Conservation (phyloP, 1,284 basidiomycete genomes). For the Pascua guehoae region DNA sequence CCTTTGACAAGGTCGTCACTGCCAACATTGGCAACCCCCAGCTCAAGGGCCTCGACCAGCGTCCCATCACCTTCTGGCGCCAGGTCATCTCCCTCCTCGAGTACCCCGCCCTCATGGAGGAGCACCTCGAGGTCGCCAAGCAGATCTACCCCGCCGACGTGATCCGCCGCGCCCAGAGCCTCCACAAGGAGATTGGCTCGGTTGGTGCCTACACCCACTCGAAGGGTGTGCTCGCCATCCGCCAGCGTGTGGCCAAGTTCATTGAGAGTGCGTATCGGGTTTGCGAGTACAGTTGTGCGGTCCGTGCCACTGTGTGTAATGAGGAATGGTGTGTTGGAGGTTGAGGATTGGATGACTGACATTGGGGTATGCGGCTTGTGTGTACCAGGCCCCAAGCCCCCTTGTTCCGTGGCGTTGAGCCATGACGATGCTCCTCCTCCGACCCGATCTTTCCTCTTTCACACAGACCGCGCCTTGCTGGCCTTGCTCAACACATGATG, state of each 20-base stretch:
- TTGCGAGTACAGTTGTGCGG: neutral
- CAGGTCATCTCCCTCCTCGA: conserved; percentile 78
- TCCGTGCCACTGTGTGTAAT: neutral
- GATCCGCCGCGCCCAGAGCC: conserved; percentile 72
- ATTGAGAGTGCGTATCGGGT: conserved; percentile 62
- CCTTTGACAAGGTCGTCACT: conserved; percentile 84
- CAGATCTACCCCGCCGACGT: conserved; percentile 82
- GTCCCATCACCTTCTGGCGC: conserved; percentile 85
- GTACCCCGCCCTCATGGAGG: conserved; percentile 77
- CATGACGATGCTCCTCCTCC: neutral
- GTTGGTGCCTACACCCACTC: conserved; percentile 95
- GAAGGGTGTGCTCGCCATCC: conserved; percentile 85
- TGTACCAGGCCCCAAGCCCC: too few species aligned
- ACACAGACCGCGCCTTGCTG: neutral
- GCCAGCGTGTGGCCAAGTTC: conserved; percentile 84
- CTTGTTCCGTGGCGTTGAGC: neutral
- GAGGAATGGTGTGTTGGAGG: neutral
- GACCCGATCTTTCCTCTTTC: neutral
- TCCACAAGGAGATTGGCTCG: conserved; percentile 83
- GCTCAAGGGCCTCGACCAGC: conserved; percentile 89
- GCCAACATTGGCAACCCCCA: conserved; percentile 99
- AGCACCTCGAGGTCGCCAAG: conserved; percentile 58
- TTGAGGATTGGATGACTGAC: neutral
- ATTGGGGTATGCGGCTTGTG: too few species aligned
- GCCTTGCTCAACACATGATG: neutral